These are phyloP conservation scores for Spergularia marina DNA, from an alignment of 148 eudicot genomes.

Conservation along the genomic window DNA sequence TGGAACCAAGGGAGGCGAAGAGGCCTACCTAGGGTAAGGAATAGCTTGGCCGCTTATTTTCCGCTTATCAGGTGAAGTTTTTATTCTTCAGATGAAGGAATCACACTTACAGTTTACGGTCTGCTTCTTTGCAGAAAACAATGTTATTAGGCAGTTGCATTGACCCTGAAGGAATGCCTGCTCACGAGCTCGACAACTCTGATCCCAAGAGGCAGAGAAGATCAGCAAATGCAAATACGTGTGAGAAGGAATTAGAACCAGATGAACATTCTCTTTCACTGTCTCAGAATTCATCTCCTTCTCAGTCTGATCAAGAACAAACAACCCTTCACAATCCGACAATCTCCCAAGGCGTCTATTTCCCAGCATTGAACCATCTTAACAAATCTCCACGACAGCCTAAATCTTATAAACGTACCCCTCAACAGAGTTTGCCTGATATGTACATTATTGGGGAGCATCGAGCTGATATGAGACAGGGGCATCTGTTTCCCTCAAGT, in stretches of 20 bases:
- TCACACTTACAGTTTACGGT: not conserved
- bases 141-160: conserved; percentile 37
- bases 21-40: conserved; percentile 26
- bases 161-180: conserved; percentile 31
- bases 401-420: conserved; percentile 4
- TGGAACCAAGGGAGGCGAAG: conserved; percentile 35
- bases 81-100: not conserved
- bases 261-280: conserved; percentile 73
- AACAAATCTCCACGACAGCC: conserved; percentile 21
- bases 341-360: conserved; percentile 15
- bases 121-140: conserved; percentile 33
- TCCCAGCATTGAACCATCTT: conserved; percentile 41
- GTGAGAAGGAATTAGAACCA: conserved; percentile 51
- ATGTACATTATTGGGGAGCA: conserved; percentile 30
- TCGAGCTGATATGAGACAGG: conserved; percentile 20
- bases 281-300: conserved; percentile 78
- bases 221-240: conserved; percentile 35
- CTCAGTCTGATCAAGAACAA: conserved; percentile 81
- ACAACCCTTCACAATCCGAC: conserved; percentile 34
- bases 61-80: no score
- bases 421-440: conserved; percentile 24
- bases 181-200: conserved; percentile 31
- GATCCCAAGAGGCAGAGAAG: conserved; percentile 55
- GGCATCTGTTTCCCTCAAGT: conserved; percentile 16
- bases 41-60: conserved; percentile 34